Conservation (phyloP, 495 filamentous ascomycete species). For the Pyronema omphalodes region DNA sequence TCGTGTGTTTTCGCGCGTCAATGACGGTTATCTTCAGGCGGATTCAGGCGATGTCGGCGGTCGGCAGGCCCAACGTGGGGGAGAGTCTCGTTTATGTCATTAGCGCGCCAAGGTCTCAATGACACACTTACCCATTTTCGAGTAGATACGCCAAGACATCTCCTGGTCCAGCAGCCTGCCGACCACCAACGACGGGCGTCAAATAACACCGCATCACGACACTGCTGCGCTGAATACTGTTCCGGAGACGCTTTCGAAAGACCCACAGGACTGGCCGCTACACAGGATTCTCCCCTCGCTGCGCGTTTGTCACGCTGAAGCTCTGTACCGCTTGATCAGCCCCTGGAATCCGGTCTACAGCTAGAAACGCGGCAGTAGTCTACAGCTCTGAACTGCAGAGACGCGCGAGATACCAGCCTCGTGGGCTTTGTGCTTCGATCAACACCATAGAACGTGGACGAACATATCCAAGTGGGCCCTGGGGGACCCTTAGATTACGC, state of each 20-base stretch:
- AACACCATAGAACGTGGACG: conserved; percentile 2
- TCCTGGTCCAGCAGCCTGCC: too few relatives aligned
- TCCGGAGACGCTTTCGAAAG: too few relatives aligned
- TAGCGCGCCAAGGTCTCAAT: not conserved
- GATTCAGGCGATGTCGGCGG: not conserved
- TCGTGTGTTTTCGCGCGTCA: too few relatives aligned
- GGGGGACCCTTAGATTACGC: not conserved
- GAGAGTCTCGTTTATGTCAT: conserved; percentile 3
- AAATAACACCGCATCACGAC: too few relatives aligned
- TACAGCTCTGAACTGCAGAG: not conserved
- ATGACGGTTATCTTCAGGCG: not conserved
- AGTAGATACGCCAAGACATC: too few relatives aligned
- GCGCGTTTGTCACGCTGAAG: not conserved
- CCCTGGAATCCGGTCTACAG: not conserved
- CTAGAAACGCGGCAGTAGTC: not conserved
- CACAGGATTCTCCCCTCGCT: not conserved
- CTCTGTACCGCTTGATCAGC: not conserved
- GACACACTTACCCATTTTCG: too few relatives aligned
- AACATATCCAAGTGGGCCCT: not conserved
- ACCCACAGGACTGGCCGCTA: too few relatives aligned
- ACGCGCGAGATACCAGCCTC: not conserved
- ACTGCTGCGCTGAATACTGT: too few relatives aligned
- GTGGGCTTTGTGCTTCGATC: not conserved
- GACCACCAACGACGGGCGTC: too few relatives aligned
- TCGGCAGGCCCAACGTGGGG: not conserved